Evolutionary conservation across 108 stramenopile genomes (phyloP), one percentile per base, ranked within the genome.

Genomic region (Chaetoceros muelleri): DNA sequence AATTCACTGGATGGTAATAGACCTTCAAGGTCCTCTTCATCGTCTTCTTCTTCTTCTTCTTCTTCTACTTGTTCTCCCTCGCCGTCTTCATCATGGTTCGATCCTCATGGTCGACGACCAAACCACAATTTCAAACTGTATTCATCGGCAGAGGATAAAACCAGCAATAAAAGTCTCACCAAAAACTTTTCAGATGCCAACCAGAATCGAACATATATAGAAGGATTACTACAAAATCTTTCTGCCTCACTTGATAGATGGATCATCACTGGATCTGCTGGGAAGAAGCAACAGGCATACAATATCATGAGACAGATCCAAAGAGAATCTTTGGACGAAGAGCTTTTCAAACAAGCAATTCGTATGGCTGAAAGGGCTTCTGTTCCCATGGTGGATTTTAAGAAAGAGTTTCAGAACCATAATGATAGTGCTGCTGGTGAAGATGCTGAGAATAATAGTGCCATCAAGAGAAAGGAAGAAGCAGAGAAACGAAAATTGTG

Each of bases 341-440:
- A 61, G 61, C 30, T 67, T 56, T 20, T 62, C 29, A 44, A 65
- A 51, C 47, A 60, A 48, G 58, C 82, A 17, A 47, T 40, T 13
- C 60, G 87, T 29, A 67, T 83, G 75, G 65, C 71, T 5, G 72
- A 76, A 49, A 66, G 87, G 21, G 69, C 84, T 17, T 83, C 81
- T 25, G 69, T 89, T 30, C 76, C 82, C 13, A 27, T 78, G 53
- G 68, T 73, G 18, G 21, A 55, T 24, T 44, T 28, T 23, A 57
- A 73, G 27, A 52, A 61, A 0, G 55, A 64, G 24, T 50, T 67
- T 13, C 54, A 64, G 24, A 51, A 59, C 21, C 54, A 25, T 49
- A 29, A 67, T 58, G 28, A 63, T 24, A 24, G 65, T 58, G 26
- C 47, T 69, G 26, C 47, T 69, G 31, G 73, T 72, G 45, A 48